These are phyloP conservation scores for Fusarium musae DNA, from an alignment of 2,329 filamentous ascomycete genomes.

Conservation along the genomic window DNA sequence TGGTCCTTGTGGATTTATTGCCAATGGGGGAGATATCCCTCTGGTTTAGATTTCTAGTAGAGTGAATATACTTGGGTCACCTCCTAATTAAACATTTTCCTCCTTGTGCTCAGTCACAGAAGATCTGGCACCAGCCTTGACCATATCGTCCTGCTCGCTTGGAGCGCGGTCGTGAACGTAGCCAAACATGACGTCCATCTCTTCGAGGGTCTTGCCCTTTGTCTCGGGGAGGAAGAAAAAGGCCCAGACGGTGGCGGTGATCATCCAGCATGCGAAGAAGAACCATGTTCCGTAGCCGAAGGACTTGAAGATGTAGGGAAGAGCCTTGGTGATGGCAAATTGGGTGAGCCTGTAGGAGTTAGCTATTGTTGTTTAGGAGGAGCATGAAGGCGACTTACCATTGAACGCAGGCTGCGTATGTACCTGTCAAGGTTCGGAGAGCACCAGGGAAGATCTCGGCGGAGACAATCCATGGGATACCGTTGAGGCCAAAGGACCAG, in stretches of 20 bases:
- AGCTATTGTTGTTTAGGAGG: neutral
- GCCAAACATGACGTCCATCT: constrained; percentile 57
- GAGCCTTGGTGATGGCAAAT: constrained; percentile 56
- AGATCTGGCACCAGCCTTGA: constrained; percentile 23
- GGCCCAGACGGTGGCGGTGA: constrained; percentile 59
- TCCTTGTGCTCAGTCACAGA: constrained; percentile 38
- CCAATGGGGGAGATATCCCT: neutral
- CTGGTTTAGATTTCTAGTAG: neutral
- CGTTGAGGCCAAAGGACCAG: constrained; percentile 58
- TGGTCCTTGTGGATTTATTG: neutral
- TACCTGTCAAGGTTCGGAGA: constrained; percentile 55
- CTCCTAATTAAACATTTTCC: constrained; percentile 19
- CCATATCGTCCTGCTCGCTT: constrained; percentile 23
- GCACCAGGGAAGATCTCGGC: constrained; percentile 59
- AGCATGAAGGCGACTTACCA: constrained; percentile 37
- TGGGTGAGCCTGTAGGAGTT: constrained; percentile 46
- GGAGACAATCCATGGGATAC: constrained; percentile 58
- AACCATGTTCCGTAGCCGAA: constrained; percentile 65
- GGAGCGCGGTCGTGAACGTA: constrained; percentile 37
- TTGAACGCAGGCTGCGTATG: constrained; percentile 54
- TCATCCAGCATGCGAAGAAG: constrained; percentile 65
- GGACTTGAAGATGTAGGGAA: constrained; percentile 57
- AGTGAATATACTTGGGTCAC: neutral
- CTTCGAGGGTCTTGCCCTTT: constrained; percentile 64
- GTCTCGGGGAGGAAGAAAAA: constrained; percentile 66